Base-by-base conservation (phyloP, 768 basidiomycete genomes). In the Mycena olivaceomarginata region DNA sequence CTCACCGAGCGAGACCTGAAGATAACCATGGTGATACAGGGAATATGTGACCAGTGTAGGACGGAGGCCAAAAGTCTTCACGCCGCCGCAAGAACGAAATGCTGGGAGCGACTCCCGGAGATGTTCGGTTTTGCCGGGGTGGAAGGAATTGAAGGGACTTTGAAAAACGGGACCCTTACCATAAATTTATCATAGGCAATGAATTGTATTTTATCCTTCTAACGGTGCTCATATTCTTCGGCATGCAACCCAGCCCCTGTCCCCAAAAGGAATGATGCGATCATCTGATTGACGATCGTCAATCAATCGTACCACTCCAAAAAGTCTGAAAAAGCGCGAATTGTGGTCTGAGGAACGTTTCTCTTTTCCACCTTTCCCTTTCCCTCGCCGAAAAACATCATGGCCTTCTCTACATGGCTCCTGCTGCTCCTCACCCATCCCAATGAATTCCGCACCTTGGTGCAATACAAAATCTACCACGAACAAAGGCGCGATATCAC, bases 391-490 rank as follows among this genome's bases (percentile, higher is more conserved):
- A 40, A 41, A 20, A 43, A 25, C 69, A 83, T 76, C 66, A 93
- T 95, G 93, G 90, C 88, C 73, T 86, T 89, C 77, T 80, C 89
- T 11, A 90, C 91, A 70, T 93, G 94, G 91, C 84, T 96, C 77
- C 86, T 90, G 48, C 88, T 97, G 40, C 87, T 94, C 78, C 83
- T 97, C 82, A 94, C 94, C 0, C 96, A 96, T 79, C 97, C 97
- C 16, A 82, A 90, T 76, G 98, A 99, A 83, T 95, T 98, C 84
- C 92, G 93, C 79, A 93, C 92, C 41, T 90, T 99, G 45, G 80
- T 98, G 37, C 95, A 97, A 82, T 99, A 94, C 88, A 92, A 92
- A 80, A 80, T 98, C 45, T 97, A 94, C 86, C 92, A 97, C 85
- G 94, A 97, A 76, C 89, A 91, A 79, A 93, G 93, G 81, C 93